A percentile compares a stretch with the other conserved stretches of the same genome.
Conservation (phyloP, 106 monocot genomes). For the Posidonia australis region DNA sequence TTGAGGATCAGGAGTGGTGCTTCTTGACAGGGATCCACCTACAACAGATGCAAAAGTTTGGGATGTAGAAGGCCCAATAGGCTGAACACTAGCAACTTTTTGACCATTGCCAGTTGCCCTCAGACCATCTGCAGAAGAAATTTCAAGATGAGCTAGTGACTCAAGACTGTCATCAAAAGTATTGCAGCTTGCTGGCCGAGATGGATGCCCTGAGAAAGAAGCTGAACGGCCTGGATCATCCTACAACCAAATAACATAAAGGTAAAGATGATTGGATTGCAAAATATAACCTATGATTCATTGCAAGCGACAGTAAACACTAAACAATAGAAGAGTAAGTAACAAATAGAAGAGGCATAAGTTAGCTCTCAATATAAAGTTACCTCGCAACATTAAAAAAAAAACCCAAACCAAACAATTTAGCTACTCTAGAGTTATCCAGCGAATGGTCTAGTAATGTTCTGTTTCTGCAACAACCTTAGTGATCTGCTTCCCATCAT, state of each 20-base stretch:
- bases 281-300: too few relatives aligned
- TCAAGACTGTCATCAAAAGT: conserved; percentile 25
- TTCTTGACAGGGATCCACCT: conserved; percentile 57
- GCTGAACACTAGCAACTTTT: conserved; percentile 23
- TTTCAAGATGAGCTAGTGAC: conserved; percentile 19
- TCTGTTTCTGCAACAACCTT: too few relatives aligned
- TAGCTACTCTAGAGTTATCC: too few relatives aligned
- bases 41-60: conserved; percentile 70
- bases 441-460: too few relatives aligned
- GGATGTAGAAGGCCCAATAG: conserved; percentile 27
- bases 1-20: conserved; percentile 70
- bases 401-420: too few relatives aligned
- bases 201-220: conserved; percentile 38
- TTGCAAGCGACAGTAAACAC: too few relatives aligned
- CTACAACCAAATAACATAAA: conserved; percentile 32
- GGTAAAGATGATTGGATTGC: too few relatives aligned
- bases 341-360: too few relatives aligned
- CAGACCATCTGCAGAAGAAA: conserved; percentile 24
- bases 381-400: too few relatives aligned
- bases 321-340: too few relatives aligned
- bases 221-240: conserved; percentile 37
- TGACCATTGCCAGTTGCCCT: conserved; percentile 19
- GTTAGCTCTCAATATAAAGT: too few relatives aligned
- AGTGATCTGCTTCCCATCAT: too few relatives aligned
- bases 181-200: conserved; percentile 36